Base-by-base conservation (phyloP, 106 monocot genomes). In the Triglochin maritima region DNA sequence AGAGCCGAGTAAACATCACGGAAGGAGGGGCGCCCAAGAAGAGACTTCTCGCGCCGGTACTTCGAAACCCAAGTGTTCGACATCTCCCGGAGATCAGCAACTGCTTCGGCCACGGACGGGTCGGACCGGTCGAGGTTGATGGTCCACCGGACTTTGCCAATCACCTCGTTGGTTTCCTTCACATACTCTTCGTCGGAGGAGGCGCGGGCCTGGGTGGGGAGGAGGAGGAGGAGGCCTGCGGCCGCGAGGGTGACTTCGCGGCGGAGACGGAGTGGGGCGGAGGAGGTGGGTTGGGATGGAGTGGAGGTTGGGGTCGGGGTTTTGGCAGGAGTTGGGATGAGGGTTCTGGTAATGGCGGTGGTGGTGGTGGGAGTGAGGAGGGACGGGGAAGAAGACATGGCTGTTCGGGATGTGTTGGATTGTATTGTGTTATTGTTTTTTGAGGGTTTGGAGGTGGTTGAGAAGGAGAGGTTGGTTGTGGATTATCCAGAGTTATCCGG, bases 11-110 rank as follows among this genome's bases (percentile, higher is more conserved):
- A 95, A 71, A 95, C 76, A 60, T 95, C 95, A 9, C 95, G 57
- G 83, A 95, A 95, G 16, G 95, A 95, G 11, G 83, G 17, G 13
- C 87, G 70, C 7, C 83, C 95, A 4, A 95, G 81, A 12, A 95
- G 85, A 2, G 72, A 8, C 81, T 90, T 95, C 85, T 95, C 95
- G 60, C 90, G 60, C 46, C 95, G 62, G 80, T 90, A 95, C 80
- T 95, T 95, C 47, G 95, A 86, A 44, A 95, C 95, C 95, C 95
- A 95, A 3, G 63, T 52, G 73, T 95, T 95, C 45, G 95, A 87
- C 4, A 79, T 79, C 73, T 95, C 89, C 41, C 95, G 68, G 50
- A 95, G 73, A 44, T 87, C 87, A 3, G 79, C 74, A 71, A 95
- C 90, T 4, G 95, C 95, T 4, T 73, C 9, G 12, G 85, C 87